Percentiles rank a stretch among this genome's conserved stretches.
phyloP scores from a whole-genome alignment of 495 filamentous ascomycete species.

The Hyaloscypha finlandica region DNA sequence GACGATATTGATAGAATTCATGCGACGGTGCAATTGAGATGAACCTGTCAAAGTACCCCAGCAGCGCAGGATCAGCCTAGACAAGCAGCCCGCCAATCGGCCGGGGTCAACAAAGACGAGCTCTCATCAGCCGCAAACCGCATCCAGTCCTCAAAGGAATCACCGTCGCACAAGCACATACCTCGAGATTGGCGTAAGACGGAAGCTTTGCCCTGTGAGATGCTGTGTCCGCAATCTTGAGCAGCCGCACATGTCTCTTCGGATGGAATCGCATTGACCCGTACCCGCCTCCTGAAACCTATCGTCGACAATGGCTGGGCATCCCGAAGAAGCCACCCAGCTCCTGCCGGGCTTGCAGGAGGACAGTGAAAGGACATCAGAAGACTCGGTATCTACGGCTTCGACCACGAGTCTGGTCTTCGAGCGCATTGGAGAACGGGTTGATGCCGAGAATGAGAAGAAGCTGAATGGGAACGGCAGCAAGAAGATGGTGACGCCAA shows the following conservation, averaged over 20 bases:
- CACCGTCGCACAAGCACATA: neutral
- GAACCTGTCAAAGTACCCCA: neutral
- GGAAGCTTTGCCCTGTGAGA: neutral
- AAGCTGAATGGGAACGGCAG: slow-evolving; percentile 21
- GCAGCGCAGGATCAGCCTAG: neutral
- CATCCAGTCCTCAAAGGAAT: neutral
- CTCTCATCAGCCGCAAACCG: neutral
- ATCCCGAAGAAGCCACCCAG: slow-evolving; percentile 20
- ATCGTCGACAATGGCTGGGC: slow-evolving; percentile 31
- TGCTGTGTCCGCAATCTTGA: neutral
- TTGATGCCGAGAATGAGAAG: slow-evolving; percentile 25
- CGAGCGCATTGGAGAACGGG: slow-evolving; percentile 63
- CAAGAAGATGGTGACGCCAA: slow-evolving; percentile 28
- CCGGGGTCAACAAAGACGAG: neutral
- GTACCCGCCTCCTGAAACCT: slow-evolving; percentile 23
- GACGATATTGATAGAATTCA: neutral
- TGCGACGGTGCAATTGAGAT: neutral
- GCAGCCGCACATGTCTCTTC: neutral
- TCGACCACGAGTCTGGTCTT: slow-evolving; percentile 80
- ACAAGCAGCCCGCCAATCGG: neutral
- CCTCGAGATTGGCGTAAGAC: neutral
- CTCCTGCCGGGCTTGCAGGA: slow-evolving; percentile 31
- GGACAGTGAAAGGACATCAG: slow-evolving; percentile 39
- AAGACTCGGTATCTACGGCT: slow-evolving; percentile 64
- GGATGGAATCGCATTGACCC: slow-evolving; percentile 22